Percentiles rank a stretch among this genome's conserved stretches.
Conservation (phyloP, 164 flowering plant genomes). For the Sextonia rubra region DNA sequence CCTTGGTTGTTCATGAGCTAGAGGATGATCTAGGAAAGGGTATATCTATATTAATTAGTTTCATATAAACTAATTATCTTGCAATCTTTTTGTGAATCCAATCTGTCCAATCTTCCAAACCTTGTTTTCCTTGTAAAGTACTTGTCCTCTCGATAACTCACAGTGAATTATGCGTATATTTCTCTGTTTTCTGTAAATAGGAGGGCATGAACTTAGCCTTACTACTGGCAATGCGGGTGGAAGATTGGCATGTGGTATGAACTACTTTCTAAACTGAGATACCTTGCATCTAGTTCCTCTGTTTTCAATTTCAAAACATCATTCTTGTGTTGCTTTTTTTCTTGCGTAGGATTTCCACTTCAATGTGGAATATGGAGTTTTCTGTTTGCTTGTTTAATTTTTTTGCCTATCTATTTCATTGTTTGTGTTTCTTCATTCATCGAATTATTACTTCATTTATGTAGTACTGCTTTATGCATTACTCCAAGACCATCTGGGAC, state of each 20-base stretch:
- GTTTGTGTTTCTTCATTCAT: no score
- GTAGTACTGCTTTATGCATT: no score
- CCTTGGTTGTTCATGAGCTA: constrained; percentile 92
- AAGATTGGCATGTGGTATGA: constrained; percentile 95
- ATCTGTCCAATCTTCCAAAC: not conserved
- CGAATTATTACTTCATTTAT: no score
- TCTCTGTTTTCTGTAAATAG: constrained; percentile 27
- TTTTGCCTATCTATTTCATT: no score
- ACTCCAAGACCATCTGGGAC: no score
- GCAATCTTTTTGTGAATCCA: not conserved
- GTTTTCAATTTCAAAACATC: not conserved
- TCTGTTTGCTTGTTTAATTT: no score
- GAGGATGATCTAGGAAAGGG: constrained; percentile 99
- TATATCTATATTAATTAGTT: constrained; percentile 20
- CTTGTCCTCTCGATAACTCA: no score
- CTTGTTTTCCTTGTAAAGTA: not conserved
- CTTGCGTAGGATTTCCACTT: not conserved
- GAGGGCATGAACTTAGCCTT: constrained; percentile 94
- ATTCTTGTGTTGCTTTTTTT: not conserved
- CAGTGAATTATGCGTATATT: constrained; percentile 4
- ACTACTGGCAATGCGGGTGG: constrained; percentile 96
- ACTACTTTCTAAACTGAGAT: not conserved
- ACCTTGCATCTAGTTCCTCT: not conserved
- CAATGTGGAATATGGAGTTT: no score
- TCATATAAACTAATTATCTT: not conserved